Conservation (phyloP, 2,329 filamentous ascomycete genomes). For the Fusarium miscanthi region DNA sequence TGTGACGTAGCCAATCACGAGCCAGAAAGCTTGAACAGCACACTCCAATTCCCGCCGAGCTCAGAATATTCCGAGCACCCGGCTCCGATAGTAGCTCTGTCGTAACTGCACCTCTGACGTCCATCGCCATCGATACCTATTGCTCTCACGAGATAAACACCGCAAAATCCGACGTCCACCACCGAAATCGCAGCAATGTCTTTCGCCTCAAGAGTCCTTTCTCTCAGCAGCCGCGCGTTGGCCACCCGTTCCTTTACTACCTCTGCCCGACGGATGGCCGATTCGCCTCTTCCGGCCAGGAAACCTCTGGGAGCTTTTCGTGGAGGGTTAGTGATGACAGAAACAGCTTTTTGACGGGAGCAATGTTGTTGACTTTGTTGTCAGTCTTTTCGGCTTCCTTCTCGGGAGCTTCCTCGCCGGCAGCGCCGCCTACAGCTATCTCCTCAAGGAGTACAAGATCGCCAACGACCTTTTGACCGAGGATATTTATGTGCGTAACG, state of each 20-base stretch:
- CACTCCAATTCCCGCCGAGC: slow-evolving; percentile 19
- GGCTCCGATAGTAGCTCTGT: slow-evolving; percentile 29
- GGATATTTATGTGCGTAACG: slow-evolving; percentile 88
- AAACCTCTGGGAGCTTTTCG: slow-evolving; percentile 71
- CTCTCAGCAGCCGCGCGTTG: slow-evolving; percentile 54
- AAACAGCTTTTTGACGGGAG: background rate
- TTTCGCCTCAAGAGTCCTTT: slow-evolving; percentile 57
- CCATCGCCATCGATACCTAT: slow-evolving; percentile 31
- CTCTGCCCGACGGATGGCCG: slow-evolving; percentile 59
- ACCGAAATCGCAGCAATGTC: slow-evolving; percentile 52
- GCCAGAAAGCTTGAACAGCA: slow-evolving; percentile 22
- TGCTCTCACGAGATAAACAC: slow-evolving; percentile 34
- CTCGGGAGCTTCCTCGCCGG: slow-evolving; percentile 84
- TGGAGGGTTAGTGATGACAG: slow-evolving; percentile 62
- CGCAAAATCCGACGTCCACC: slow-evolving; percentile 12
- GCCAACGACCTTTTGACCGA: slow-evolving; percentile 94
- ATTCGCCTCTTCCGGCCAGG: slow-evolving; percentile 63
- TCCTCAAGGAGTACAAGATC: slow-evolving; percentile 91
- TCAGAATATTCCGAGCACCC: slow-evolving; percentile 47
- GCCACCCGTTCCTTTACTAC: slow-evolving; percentile 61
- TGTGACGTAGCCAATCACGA: slow-evolving; percentile 45
- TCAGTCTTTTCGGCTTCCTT: slow-evolving; percentile 90
- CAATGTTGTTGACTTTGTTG: slow-evolving; percentile 20
- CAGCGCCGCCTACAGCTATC: slow-evolving; percentile 88
- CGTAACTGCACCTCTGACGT: slow-evolving; percentile 28